Evolutionary conservation across 495 filamentous ascomycete genomes (phyloP), one percentile per base, ranked within the genome.

Genomic region (Penicillium bialowiezense): DNA sequence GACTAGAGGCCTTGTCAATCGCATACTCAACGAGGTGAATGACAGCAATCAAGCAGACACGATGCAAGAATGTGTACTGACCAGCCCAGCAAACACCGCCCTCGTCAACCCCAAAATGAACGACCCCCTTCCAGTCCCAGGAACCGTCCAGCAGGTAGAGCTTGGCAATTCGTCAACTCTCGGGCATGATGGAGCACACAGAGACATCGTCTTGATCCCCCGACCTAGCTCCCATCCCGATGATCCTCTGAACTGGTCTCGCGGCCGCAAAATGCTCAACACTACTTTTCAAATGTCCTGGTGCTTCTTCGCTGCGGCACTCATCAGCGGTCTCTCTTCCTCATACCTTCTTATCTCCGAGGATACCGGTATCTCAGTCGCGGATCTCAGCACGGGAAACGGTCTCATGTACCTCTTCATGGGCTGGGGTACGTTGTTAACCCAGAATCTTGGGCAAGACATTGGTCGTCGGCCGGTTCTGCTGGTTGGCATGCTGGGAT

Each of bases 211-310:
- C 15, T 58, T 79, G 21, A 60, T 75, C 26, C 76, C 75, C 14
- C 60, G 61, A 0, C 75, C 75, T 6, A 73, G 68, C 0, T 47
- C 48, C 12, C 66, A 77, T 52, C 71, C 74, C 9, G 65, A 77
- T 29, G 76, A 79, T 40, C 74, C 75, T 18, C 58, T 79, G 52
- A 76, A 76, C 46, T 78, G 75, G 75, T 65, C 71, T 31, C 60
- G 57, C 8, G 56, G 58, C 19, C 63, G 74, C 29, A 78, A 77
- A 37, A 5, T 20, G 3, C 18, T 38, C 8, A 35, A 3, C 48
- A 44, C 19, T 12, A 17, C 20, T 2, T 41, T 12, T 15, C 24
- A 40, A 28, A 41, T 41, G 37, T 3, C 28, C 10, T 33, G 37
- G 24, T 35, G 20, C 7, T 42, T 50, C 17, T 42, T 26, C n/a